Base-by-base conservation (phyloP, 2,329 filamentous ascomycete species). In the Hypoxylon sp. region DNA sequence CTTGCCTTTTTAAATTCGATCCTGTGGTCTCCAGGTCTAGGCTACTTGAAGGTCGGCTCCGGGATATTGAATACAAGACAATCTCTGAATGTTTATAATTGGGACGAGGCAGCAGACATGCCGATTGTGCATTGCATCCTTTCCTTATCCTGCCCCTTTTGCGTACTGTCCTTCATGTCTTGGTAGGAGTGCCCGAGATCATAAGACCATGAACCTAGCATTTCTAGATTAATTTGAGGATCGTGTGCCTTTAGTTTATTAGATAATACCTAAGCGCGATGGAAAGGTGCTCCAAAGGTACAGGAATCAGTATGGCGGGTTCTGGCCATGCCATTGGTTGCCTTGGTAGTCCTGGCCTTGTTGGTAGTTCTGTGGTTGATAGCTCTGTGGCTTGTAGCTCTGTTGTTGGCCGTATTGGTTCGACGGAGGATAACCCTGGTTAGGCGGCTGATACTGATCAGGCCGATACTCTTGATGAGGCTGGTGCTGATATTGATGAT, bases 291-390 rank as follows among this genome's bases (percentile, higher is more conserved):
- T 2, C 11, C 9, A 7, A 17, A 21, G 7, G n/a, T 43, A 21
- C 17, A 14, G 17, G n/a, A 9, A 52, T 52, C 17, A 52, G 49
- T 52, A 52, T 13, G 49, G 19, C 13, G 49, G 49, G 23, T 52
- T 52, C 49, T 52, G 49, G 28, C 49, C 49, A 52, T 52, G 49
- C 49, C 49, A 52, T 38, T 52, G 49, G 32, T 38, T 52, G 21
- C 19, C 32, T 34, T 36, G 28, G 19, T 52, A 52, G 11, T 52
- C 49, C 17, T 52, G 49, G 17, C 30, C 23, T 30, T 52, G 38
- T 17, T 43, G 38, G 38, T 21, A 43, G 38, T n/a, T 36, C 13
- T 36, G 34, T 6, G 13, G 48, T 34, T 50, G 48, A 19, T 50
- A 50, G 25, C 3, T 21, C 17, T 52, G 49, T 5, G 49, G 28